These are phyloP conservation scores for Fragosphaeria purpurea DNA, from an alignment of 2,329 filamentous ascomycete species.

Conservation along the genomic window DNA sequence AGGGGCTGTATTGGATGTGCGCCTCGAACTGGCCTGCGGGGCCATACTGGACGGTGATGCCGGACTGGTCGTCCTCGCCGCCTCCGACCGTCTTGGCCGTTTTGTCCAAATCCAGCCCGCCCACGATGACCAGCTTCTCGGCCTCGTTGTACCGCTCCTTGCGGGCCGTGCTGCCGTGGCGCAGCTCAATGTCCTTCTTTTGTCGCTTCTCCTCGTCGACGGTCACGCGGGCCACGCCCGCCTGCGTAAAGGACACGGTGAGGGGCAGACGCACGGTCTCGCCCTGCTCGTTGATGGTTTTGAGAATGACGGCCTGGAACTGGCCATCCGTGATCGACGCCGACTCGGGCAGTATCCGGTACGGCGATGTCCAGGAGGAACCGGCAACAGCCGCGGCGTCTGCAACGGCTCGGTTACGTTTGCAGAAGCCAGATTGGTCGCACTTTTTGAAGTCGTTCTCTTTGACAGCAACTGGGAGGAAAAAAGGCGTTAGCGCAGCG, in stretches of 20 bases:
- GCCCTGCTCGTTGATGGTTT: slow-evolving; percentile 55
- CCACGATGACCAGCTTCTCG: slow-evolving; percentile 76
- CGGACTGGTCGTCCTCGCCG: slow-evolving; percentile 52
- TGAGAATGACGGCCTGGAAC: slow-evolving; percentile 71
- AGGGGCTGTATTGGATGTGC: slow-evolving; percentile 72
- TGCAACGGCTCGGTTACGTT: slow-evolving; percentile 83
- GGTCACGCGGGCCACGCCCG: slow-evolving; percentile 75
- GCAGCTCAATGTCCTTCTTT: slow-evolving; percentile 79
- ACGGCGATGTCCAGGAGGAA: slow-evolving; percentile 68
- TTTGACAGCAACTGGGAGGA: slow-evolving; percentile 64
- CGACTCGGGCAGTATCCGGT: slow-evolving; percentile 62
- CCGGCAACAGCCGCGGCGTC: slow-evolving; percentile 59
- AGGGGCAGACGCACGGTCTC: slow-evolving; percentile 72
- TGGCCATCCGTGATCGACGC: slow-evolving; percentile 70
- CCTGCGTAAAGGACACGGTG: slow-evolving; percentile 79
- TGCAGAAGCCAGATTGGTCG: slow-evolving; percentile 92
- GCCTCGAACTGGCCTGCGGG: slow-evolving; percentile 68
- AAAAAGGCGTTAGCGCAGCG: neutral
- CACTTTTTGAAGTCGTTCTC: slow-evolving; percentile 97
- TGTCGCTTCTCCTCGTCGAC: slow-evolving; percentile 86
- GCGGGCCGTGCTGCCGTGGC: slow-evolving; percentile 71
- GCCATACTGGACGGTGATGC: slow-evolving; percentile 72
- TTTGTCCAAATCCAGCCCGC: slow-evolving; percentile 63
- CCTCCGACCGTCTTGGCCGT: slow-evolving; percentile 59
- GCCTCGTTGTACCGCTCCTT: slow-evolving; percentile 95